Evolutionary conservation across 768 basidiomycete species (phyloP).

Genomic region (Galerina marginata): DNA sequence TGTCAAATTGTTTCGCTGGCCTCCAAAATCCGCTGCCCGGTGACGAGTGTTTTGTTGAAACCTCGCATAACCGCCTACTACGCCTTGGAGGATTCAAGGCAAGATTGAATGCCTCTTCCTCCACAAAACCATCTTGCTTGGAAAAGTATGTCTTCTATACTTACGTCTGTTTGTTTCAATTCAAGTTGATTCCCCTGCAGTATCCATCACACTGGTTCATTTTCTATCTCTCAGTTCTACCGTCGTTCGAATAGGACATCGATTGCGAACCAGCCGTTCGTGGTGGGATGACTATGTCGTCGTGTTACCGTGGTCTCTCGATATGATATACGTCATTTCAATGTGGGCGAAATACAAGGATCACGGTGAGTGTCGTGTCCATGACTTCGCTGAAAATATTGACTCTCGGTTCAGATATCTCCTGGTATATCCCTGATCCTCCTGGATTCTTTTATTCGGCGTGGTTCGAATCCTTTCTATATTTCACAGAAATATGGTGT

Average conservation of each 20-base stretch:
- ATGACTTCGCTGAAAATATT: not conserved
- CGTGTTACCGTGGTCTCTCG: constrained; percentile 17
- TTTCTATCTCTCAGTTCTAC: constrained; percentile 20
- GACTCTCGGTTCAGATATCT: not conserved
- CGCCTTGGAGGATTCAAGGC: not conserved
- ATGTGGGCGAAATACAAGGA: constrained; percentile 20
- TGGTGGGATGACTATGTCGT: constrained; percentile 34
- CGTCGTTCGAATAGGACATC: constrained; percentile 22
- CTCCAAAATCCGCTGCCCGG: not conserved
- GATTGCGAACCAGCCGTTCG: constrained; percentile 20
- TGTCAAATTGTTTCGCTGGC: not conserved
- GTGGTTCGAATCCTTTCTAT: constrained; percentile 12
- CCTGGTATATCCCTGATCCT: constrained; percentile 6
- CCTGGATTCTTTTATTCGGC: constrained; percentile 10
- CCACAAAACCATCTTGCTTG: constrained; percentile 14
- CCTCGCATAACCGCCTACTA: too few species aligned
- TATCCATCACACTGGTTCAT: constrained; percentile 24
- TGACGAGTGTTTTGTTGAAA: not conserved
- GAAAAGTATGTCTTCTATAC: constrained; percentile 16
- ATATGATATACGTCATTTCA: constrained; percentile 15
- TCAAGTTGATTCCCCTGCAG: not conserved
- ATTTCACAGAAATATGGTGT: constrained; percentile 19
- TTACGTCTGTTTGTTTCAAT: not conserved
- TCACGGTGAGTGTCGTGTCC: constrained; percentile 9
- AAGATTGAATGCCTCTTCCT: constrained; percentile 5